Evolutionary conservation across 805 yeast genomes (phyloP).

Genomic region (Priceomyces fermenticarens): DNA sequence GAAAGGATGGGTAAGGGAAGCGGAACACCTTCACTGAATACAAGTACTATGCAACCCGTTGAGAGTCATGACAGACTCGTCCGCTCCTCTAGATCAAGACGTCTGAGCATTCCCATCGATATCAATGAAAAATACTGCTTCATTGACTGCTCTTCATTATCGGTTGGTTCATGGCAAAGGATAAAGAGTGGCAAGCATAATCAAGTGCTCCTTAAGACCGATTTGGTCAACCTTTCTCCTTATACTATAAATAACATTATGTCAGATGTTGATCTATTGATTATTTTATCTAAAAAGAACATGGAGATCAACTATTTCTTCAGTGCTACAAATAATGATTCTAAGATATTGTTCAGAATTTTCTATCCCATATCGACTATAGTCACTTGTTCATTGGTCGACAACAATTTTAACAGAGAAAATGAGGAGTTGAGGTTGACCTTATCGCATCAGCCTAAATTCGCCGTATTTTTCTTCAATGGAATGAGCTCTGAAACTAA

Average conservation of each 20-base stretch:
- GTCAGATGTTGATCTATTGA: slow-evolving; percentile 67
- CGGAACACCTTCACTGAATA: slow-evolving; percentile 21
- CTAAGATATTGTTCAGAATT: slow-evolving; percentile 67
- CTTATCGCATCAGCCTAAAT: slow-evolving; percentile 64
- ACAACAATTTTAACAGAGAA: slow-evolving; percentile 40
- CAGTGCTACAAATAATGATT: slow-evolving; percentile 65
- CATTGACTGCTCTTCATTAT: slow-evolving; percentile 63
- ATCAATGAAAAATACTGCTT: slow-evolving; percentile 64
- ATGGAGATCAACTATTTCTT: slow-evolving; percentile 75
- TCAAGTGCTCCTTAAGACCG: slow-evolving; percentile 38
- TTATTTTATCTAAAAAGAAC: slow-evolving; percentile 68
- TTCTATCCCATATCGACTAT: slow-evolving; percentile 67
- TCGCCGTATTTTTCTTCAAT: slow-evolving; percentile 70
- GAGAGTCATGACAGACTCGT: slow-evolving; percentile 6
- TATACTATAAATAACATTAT: slow-evolving; percentile 59
- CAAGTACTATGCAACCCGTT: slow-evolving; percentile 11
- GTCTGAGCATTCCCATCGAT: slow-evolving; percentile 41
- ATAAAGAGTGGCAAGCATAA: slow-evolving; percentile 59
- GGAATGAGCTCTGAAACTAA: slow-evolving; percentile 51
- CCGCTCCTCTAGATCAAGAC: slow-evolving; percentile 1
- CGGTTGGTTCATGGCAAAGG: slow-evolving; percentile 82
- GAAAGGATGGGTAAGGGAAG: slow-evolving; percentile 44
- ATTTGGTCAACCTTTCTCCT: slow-evolving; percentile 65
- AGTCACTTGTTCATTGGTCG: slow-evolving; percentile 53
- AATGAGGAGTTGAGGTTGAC: slow-evolving; percentile 47